Evolutionary conservation across 192 early-diverging fungal species (phyloP), one percentile per base, ranked within the genome.

Genomic region (Backusella circina): DNA sequence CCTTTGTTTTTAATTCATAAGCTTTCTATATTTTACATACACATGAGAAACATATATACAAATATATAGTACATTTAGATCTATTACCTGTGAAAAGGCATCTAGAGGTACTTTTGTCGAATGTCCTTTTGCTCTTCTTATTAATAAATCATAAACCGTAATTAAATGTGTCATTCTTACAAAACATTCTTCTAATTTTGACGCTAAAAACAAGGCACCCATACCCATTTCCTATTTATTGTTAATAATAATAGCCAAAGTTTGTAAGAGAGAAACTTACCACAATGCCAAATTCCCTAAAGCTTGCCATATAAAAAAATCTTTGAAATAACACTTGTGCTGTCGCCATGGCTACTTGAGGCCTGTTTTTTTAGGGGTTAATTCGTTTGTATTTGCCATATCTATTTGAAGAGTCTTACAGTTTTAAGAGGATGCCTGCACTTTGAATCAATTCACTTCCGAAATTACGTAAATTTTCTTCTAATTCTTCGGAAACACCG

Each of bases 341-440:
- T 41, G 95, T 97, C n/a, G 96, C 96, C 88, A 96, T 94, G 1
- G 95, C 92, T 12, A 92, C 91, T 67, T 99, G 98, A 7, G 97
- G 96, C 21, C 96, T 96, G n/a, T 23, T 38, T 41, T 3, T 26
- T 37, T 26, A 8, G 15, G 67, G 5, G 28, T 35, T 33, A 37
- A 47, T 37, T 23, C 26, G n/a, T 12, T 65, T 36, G 18, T 18
- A 1, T 10, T n/a, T 39, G n/a, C 2, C 39, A 69, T n/a, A 47
- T 30, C 30, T 67, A 33, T 61, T 16, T 65, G 30, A 35, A n/a
- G 47, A 23, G 7, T 81, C 82, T 81, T 86, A 94, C 93, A 95
- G 79, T 69, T 87, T 84, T 26, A 95, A 73, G 0, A 98, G 80
- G 26, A 95, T 93, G 10, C 95, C 96, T 0, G 92, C 89, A 30